Percentiles rank a stretch among this genome's conserved stretches.
These are phyloP conservation scores for Penicillium coprophilum DNA, from an alignment of 495 filamentous ascomycete species.

Conservation along the genomic window DNA sequence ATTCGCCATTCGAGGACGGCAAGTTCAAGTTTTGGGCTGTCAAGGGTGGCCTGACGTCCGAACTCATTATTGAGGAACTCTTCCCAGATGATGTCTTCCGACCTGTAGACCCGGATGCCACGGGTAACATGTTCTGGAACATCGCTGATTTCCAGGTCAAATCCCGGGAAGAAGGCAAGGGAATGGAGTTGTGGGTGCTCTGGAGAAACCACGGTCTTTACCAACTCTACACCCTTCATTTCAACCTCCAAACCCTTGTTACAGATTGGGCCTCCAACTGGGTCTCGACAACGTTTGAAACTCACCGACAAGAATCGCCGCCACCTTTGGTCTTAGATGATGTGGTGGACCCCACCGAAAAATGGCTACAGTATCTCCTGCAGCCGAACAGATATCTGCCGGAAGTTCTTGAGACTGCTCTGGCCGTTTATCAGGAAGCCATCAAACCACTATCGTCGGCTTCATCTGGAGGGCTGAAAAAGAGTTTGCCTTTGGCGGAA, in stretches of 20 bases:
- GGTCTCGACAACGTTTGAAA: slow-evolving; percentile 68
- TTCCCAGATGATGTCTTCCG: slow-evolving; percentile 60
- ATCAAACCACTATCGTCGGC: slow-evolving; percentile 41
- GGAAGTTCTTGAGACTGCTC: slow-evolving; percentile 77
- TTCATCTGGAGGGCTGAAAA: slow-evolving; percentile 34
- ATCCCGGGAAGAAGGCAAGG: slow-evolving; percentile 48
- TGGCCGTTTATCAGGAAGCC: slow-evolving; percentile 70
- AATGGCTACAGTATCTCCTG: slow-evolving; percentile 64
- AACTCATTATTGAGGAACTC: slow-evolving; percentile 66
- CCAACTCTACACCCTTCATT: slow-evolving; percentile 65
- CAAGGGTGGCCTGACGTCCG: slow-evolving; percentile 59
- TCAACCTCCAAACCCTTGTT: slow-evolving; percentile 51
- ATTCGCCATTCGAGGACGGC: slow-evolving; percentile 80
- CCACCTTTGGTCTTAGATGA: slow-evolving; percentile 59
- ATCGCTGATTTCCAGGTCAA: slow-evolving; percentile 79
- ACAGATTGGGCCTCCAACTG: slow-evolving; percentile 68
- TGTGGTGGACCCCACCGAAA: slow-evolving; percentile 54
- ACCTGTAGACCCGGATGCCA: slow-evolving; percentile 65
- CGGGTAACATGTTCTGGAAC: slow-evolving; percentile 79
- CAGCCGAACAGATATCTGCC: slow-evolving; percentile 74
- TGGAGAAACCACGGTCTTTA: slow-evolving; percentile 84
- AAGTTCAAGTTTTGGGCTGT: slow-evolving; percentile 96
- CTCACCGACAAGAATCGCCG: slow-evolving; percentile 50
- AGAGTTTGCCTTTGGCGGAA: slow-evolving; percentile 58
- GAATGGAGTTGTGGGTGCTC: slow-evolving; percentile 75